Percentiles rank a stretch among this genome's conserved stretches.
phyloP scores from a whole-genome alignment of 352 stramenopile genomes.

The Pythium sukuiense region DNA sequence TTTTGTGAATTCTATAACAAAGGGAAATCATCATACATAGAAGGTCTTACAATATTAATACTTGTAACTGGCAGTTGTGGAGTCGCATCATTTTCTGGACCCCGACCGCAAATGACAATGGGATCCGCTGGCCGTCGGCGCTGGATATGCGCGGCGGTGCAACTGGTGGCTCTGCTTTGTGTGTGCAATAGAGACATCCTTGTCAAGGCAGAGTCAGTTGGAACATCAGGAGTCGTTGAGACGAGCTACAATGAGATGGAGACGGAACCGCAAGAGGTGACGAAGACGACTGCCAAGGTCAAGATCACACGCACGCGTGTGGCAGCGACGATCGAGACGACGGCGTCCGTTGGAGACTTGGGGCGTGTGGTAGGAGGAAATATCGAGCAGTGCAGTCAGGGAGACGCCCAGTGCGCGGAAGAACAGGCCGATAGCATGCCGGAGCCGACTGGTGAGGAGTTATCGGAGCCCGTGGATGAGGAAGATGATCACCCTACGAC shows the following conservation, averaged over 20 bases:
- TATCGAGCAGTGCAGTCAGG: conserved; percentile 13
- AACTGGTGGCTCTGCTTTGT: background rate
- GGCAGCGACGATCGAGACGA: conserved; percentile 16
- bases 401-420: conserved; percentile 19
- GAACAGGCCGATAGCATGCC: conserved; percentile 8
- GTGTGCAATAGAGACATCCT: background rate
- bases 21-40: background rate
- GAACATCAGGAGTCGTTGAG: background rate
- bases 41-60: too few relatives aligned
- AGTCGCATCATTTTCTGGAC: background rate
- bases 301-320: conserved; percentile 16
- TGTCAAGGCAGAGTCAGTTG: conserved; percentile 10
- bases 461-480: background rate
- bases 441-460: background rate
- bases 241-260: background rate
- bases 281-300: conserved; percentile 8
- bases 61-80: background rate
- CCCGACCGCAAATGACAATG: background rate
- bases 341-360: background rate
- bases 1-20: background rate
- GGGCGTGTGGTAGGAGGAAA: background rate
- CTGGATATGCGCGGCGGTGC: conserved; percentile 12
- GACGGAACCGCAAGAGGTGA: background rate
- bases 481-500: conserved; percentile 4
- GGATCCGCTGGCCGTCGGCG: background rate